Conservation (phyloP, 129 eudicot genomes). For the Lonicera japonica region DNA sequence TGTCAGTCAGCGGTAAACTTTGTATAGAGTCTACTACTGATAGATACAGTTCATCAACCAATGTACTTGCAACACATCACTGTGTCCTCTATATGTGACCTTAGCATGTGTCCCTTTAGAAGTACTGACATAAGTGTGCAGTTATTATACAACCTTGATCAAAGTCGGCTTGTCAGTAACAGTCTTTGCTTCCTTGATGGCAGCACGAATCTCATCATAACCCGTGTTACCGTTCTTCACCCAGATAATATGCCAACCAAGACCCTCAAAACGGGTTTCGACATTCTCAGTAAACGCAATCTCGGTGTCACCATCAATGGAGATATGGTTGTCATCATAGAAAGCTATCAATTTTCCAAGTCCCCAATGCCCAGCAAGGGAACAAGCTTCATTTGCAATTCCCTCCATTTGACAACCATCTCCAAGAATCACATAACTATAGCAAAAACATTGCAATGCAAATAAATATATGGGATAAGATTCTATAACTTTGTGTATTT, state of each 20-base stretch:
- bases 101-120: no score
- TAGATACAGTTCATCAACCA: no score
- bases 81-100: no score
- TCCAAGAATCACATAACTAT: conserved; percentile 69
- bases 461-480: neutral
- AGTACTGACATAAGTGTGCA: no score
- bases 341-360: conserved; percentile 96
- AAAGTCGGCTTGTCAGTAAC: conserved; percentile 90
- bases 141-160: conserved; percentile 56
- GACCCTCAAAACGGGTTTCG: conserved; percentile 80
- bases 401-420: conserved; percentile 99
- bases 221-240: conserved; percentile 95
- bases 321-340: conserved; percentile 93
- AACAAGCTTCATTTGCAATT: conserved; percentile 81
- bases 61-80: no score
- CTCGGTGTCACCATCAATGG: conserved; percentile 95
- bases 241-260: conserved; percentile 98
- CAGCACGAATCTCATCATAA: conserved; percentile 96
- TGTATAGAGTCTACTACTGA: no score
- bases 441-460: conserved; percentile 1
- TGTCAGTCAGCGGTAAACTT: neutral
- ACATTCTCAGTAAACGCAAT: conserved; percentile 87
- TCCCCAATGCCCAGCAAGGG: conserved; percentile 99
- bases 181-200: conserved; percentile 89
- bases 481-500: neutral